Conservation (phyloP, 2,329 filamentous ascomycete genomes). For the Knufia fluminis region DNA sequence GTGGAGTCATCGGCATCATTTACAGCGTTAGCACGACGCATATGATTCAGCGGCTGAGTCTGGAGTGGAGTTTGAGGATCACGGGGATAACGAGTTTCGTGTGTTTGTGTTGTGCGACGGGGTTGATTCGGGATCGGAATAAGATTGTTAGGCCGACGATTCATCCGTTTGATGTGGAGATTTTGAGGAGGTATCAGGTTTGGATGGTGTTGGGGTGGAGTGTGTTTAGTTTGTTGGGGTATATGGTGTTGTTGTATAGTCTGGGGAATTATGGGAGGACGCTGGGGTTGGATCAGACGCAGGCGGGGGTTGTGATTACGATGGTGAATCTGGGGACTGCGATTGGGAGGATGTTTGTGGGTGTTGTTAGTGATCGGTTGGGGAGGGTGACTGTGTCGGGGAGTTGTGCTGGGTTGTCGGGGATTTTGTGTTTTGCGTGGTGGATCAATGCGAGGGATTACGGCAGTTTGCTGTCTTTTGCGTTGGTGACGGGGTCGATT, state of each 20-base stretch:
- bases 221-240: conserved; percentile 40
- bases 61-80: conserved; percentile 26
- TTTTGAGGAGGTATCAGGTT: conserved; percentile 21
- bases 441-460: conserved; percentile 40
- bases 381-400: conserved; percentile 37
- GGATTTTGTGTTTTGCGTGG: conserved; percentile 33
- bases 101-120: conserved; percentile 20
- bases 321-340: conserved; percentile 42
- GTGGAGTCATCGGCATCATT: conserved; percentile 25
- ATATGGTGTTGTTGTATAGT: conserved; percentile 39
- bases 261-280: conserved; percentile 36
- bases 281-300: conserved; percentile 31
- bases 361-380: conserved; percentile 37
- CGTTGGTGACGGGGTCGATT: conserved; percentile 35
- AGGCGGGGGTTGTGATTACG: conserved; percentile 35
- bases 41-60: conserved; percentile 25
- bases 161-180: conserved; percentile 20
- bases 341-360: conserved; percentile 39
- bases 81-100: conserved; percentile 24
- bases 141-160: conserved; percentile 20
- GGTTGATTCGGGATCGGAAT: conserved; percentile 26
- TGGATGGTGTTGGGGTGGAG: conserved; percentile 29
- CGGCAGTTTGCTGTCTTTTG: conserved; percentile 36
- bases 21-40: conserved; percentile 24
- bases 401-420: conserved; percentile 26